Evolutionary conservation across 1,284 basidiomycete species (phyloP).

Genomic region (Tremellales sp.): DNA sequence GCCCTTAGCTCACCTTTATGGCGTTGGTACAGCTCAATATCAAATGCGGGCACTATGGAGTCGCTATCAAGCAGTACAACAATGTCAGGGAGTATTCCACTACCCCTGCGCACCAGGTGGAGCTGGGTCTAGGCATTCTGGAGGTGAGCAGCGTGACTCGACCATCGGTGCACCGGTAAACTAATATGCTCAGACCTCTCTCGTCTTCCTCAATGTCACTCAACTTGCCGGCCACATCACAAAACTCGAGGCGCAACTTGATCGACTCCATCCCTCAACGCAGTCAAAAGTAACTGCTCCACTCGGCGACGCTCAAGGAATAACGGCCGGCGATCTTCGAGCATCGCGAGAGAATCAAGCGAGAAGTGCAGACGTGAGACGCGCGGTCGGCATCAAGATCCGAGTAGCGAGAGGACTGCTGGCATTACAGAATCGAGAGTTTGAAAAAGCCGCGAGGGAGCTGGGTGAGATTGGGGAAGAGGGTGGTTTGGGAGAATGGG

Average conservation of each 20-base stretch:
- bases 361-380: conserved; percentile 17
- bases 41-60: conserved; percentile 26
- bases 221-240: conserved; percentile 35
- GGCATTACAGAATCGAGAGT: conserved; percentile 23
- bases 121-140: conserved; percentile 36
- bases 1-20: conserved; percentile 40
- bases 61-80: conserved; percentile 30
- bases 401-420: conserved; percentile 32
- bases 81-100: conserved; percentile 34
- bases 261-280: conserved; percentile 31
- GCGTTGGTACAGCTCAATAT: conserved; percentile 35
- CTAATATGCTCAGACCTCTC: conserved; percentile 19
- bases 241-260: conserved; percentile 38
- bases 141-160: conserved; percentile 20
- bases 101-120: conserved; percentile 36
- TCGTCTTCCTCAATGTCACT: conserved; percentile 28
- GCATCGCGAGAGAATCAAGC: conserved; percentile 26
- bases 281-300: background rate
- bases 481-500: conserved; percentile 40
- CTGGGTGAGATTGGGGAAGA: conserved; percentile 32
- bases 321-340: conserved; percentile 34
- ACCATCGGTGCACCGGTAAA: background rate
- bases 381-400: conserved; percentile 27
- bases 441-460: conserved; percentile 26
- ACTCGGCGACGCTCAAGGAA: conserved; percentile 8